A percentile compares a stretch with the other conserved stretches of the same genome.
Evolutionary conservation across 345 rosid species (phyloP).

Genomic region (Rhodamnia argentea): DNA sequence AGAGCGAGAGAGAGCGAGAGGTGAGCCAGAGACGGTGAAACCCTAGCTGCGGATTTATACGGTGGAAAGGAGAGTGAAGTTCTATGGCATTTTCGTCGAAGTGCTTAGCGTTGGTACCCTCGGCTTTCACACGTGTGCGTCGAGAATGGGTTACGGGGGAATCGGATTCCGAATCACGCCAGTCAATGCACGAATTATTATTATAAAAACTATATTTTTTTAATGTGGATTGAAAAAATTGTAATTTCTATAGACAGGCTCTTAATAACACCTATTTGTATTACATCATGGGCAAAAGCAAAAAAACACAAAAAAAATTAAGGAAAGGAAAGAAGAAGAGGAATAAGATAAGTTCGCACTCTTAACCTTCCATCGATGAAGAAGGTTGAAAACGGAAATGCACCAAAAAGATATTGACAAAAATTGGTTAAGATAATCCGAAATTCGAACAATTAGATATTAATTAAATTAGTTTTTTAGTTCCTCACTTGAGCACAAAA

Average conservation of each 20-base stretch:
- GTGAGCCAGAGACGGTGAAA: background rate
- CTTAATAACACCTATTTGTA: background rate
- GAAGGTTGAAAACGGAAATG: no score
- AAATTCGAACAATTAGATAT: background rate
- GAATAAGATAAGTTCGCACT: background rate
- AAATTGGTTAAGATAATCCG: background rate
- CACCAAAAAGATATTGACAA: background rate
- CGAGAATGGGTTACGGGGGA: no score
- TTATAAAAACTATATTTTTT: no score
- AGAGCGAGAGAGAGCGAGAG: background rate
- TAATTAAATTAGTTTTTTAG: background rate
- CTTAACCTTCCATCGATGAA: no score
- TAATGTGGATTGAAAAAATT: background rate
- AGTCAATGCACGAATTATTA: background rate
- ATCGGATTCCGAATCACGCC: background rate
- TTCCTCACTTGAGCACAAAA: background rate
- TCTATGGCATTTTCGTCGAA: background rate
- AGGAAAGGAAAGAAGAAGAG: no score
- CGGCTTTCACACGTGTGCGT: background rate
- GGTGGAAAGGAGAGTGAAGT: background rate
- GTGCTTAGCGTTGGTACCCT: background rate
- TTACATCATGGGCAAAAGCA: background rate
- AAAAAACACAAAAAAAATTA: no score
- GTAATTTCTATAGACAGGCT: background rate
- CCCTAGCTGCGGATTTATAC: background rate